Evolutionary conservation across 371 early-diverging fungal species (phyloP), one percentile per base, ranked within the genome.

Genomic region (Mortierella sp.): DNA sequence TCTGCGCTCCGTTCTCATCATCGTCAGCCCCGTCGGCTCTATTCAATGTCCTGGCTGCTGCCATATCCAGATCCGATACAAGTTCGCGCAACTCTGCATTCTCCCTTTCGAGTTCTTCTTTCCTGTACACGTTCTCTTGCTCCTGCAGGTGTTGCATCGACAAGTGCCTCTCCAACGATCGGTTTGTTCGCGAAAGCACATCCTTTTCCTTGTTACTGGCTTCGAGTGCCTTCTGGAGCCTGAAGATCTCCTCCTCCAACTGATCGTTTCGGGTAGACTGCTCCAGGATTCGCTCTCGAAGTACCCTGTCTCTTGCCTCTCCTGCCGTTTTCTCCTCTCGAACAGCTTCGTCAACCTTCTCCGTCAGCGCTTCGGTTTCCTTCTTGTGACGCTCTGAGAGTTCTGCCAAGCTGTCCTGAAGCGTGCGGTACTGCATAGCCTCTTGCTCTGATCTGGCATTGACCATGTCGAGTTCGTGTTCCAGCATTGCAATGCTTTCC

Each of bases 111-210:
- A 72, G 52, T 7, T 57, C 62, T 44, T 72, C 72, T 6, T 56
- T 47, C 58, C 53, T 72, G 63, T 56, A 61, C 27, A 37, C 22
- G 27, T 61, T 66, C 55, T 72, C 72, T 21, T 72, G 58, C 22
- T 72, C 67, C 46, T 66, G 54, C 46, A 72, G 50, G 34, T 54
- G 61, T 50, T 72, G 67, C 62, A 72, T 72, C 39, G 66, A 66
- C 22, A 66, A 22, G 24, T 72, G 72, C 10, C 72, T 44, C 47
- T 72, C 72, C 40, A 72, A 27, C 16, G 72, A 72, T n/a, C 62
- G 56, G 54, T 58, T 72, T 31, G 62, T 54, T 25, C 67, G 49
- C 17, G 37, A 52, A 41, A 66, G 17, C 4, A 44, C 25, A 16
- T 60, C 63, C 44, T 66, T 61, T 52, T 66, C 67, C 41, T 52